Evolutionary conservation across 2,329 filamentous ascomycete genomes (phyloP).

Genomic region (Aspergillaceae sp.): DNA sequence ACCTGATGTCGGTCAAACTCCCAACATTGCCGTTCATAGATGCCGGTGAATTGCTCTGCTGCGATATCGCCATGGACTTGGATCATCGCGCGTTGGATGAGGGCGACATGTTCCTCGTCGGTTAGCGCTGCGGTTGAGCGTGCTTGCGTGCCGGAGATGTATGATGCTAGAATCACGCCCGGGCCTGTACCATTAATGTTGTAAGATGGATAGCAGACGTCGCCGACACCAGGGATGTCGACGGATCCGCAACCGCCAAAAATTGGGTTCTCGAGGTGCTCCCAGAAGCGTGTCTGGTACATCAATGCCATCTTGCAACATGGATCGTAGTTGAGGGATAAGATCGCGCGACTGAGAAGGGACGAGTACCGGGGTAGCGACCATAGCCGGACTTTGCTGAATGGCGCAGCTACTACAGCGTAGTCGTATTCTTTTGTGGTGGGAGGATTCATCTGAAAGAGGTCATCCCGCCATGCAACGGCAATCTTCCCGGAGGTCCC

Average conservation of each 20-base stretch:
- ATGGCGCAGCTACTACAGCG: slow-evolving; percentile 56
- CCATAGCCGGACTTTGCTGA: slow-evolving; percentile 57
- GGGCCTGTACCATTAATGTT: slow-evolving; percentile 29
- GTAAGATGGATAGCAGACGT: slow-evolving; percentile 29
- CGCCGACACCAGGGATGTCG: slow-evolving; percentile 22
- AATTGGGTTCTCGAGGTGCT: slow-evolving; percentile 48
- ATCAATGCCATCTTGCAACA: slow-evolving; percentile 56
- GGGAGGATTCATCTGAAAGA: slow-evolving; percentile 29
- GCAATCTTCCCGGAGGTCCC: slow-evolving; percentile 45
- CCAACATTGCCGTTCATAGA: slow-evolving; percentile 60
- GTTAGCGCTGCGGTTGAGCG: slow-evolving; percentile 17
- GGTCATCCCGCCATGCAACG: slow-evolving; percentile 46
- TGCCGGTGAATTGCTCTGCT: slow-evolving; percentile 55
- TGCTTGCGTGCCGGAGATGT: slow-evolving; percentile 20
- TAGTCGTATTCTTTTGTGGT: slow-evolving; percentile 54
- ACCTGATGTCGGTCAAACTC: slow-evolving; percentile 51
- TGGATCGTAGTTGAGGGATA: slow-evolving; percentile 42
- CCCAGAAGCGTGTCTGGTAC: slow-evolving; percentile 58
- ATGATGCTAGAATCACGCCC: slow-evolving; percentile 39
- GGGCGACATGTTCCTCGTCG: slow-evolving; percentile 46
- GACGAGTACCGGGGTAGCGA: slow-evolving; percentile 47
- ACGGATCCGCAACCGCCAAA: slow-evolving; percentile 44
- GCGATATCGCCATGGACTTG: slow-evolving; percentile 58
- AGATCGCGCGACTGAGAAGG: slow-evolving; percentile 43
- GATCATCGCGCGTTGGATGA: slow-evolving; percentile 57